Conservation (phyloP, 192 early-diverging fungal genomes). For the Ambispora gerdemannii region DNA sequence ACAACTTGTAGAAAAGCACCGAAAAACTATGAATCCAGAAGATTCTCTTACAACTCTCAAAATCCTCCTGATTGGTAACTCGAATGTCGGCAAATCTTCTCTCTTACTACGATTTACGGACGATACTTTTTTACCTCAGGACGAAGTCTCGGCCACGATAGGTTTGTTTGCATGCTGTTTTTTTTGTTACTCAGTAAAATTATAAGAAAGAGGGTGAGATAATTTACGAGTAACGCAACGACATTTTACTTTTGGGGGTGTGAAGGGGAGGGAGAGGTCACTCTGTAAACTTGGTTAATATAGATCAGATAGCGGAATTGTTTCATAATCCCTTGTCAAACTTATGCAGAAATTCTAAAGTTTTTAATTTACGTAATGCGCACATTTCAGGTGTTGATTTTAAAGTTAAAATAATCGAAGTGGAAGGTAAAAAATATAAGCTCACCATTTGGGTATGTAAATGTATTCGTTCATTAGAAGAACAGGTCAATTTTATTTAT, state of each 20-base stretch:
- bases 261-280: too few relatives aligned
- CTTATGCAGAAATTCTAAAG: background rate
- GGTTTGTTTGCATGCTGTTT: slow-evolving; percentile 40
- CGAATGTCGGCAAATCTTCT: slow-evolving; percentile 92
- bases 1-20: too few relatives aligned
- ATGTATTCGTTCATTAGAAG: background rate
- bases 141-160: slow-evolving; percentile 87
- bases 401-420: slow-evolving; percentile 86
- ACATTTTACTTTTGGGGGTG: too few relatives aligned
- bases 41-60: slow-evolving; percentile 74
- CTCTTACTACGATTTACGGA: slow-evolving; percentile 92
- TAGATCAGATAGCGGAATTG: background rate
- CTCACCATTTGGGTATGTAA: slow-evolving; percentile 86
- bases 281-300: background rate
- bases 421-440: slow-evolving; percentile 89
- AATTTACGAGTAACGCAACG: too few relatives aligned
- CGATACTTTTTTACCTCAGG: slow-evolving; percentile 88
- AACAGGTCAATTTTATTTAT: background rate
- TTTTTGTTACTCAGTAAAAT: too few relatives aligned
- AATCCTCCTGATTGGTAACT: slow-evolving; percentile 92
- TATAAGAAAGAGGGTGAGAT: too few relatives aligned
- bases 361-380: background rate
- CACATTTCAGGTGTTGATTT: slow-evolving; percentile 84
- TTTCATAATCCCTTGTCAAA: background rate
- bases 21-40: too few relatives aligned